Conservation (phyloP, 805 yeast species). For the Tetrapisispora namnaoensis region DNA sequence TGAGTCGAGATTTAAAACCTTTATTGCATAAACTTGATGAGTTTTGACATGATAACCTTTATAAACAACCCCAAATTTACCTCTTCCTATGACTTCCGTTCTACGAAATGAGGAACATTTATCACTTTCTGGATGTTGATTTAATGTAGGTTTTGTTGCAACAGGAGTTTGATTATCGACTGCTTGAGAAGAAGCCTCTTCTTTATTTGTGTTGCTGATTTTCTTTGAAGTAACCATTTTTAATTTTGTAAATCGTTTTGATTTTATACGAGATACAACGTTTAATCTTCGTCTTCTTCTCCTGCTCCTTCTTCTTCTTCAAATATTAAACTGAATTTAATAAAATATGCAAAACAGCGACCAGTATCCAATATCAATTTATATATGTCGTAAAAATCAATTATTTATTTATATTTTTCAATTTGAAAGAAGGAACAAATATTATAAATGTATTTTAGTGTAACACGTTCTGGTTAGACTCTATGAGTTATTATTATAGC, state of each 20-base stretch:
- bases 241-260: neutral
- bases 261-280: neutral
- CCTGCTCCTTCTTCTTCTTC: too few relatives aligned
- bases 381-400: too few relatives aligned
- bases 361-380: too few relatives aligned
- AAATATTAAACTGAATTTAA: too few relatives aligned
- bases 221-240: neutral
- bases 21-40: conserved; percentile 79
- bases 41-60: conserved; percentile 68
- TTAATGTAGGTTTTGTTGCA: neutral
- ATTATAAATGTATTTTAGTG: too few relatives aligned
- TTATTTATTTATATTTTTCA: too few relatives aligned
- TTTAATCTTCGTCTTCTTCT: too few relatives aligned
- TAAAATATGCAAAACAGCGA: too few relatives aligned
- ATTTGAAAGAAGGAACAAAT: too few relatives aligned
- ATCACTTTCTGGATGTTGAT: conserved; percentile 6
- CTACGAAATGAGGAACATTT: conserved; percentile 49
- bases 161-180: neutral
- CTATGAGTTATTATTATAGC: too few relatives aligned
- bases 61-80: conserved; percentile 94
- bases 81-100: conserved; percentile 88
- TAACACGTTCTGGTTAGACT: too few relatives aligned
- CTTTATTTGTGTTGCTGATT: neutral
- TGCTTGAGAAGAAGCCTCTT: neutral
- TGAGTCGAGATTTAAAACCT: conserved; percentile 84